These are phyloP conservation scores for Heterobasidion parviporum DNA, from an alignment of 1,284 basidiomycete species.

Conservation along the genomic window DNA sequence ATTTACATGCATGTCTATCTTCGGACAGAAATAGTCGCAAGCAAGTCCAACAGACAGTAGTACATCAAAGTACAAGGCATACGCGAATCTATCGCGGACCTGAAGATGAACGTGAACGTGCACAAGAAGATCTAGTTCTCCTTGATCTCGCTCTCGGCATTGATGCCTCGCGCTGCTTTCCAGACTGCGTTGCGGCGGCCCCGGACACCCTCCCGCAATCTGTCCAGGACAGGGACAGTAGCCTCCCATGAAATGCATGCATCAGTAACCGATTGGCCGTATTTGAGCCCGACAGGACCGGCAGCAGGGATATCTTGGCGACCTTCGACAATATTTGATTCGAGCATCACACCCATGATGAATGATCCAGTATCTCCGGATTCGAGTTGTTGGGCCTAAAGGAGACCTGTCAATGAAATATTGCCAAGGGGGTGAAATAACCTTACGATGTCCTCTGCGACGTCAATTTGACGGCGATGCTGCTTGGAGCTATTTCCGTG, in stretches of 20 bases:
- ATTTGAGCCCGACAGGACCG: slow-evolving; percentile 73
- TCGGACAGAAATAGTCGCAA: too few relatives aligned
- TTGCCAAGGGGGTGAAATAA: background rate
- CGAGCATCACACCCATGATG: slow-evolving; percentile 97
- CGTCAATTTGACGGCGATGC: slow-evolving; percentile 76
- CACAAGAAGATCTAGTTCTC: background rate
- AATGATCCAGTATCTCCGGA: slow-evolving; percentile 60
- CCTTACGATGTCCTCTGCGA: slow-evolving; percentile 78
- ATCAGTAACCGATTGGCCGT: slow-evolving; percentile 86
- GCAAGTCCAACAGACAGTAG: background rate
- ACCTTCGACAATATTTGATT: slow-evolving; percentile 88
- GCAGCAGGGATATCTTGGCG: slow-evolving; percentile 79
- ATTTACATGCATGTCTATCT: too few relatives aligned
- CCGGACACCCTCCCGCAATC: slow-evolving; percentile 74
- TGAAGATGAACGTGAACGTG: background rate
- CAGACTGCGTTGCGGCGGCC: slow-evolving; percentile 52
- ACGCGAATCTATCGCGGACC: background rate
- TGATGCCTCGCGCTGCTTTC: slow-evolving; percentile 11
- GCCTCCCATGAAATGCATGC: slow-evolving; percentile 89
- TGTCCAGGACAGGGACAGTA: slow-evolving; percentile 74
- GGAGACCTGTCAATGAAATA: slow-evolving; percentile 1
- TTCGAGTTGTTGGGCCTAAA: slow-evolving; percentile 64
- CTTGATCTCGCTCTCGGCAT: background rate
- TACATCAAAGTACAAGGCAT: background rate
- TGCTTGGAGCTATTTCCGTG: slow-evolving; percentile 92